A percentile compares a stretch with the other conserved stretches of the same genome.
Evolutionary conservation across 2,329 filamentous ascomycete species (phyloP).

Genomic region (Phaeosphaeriaceae sp.): DNA sequence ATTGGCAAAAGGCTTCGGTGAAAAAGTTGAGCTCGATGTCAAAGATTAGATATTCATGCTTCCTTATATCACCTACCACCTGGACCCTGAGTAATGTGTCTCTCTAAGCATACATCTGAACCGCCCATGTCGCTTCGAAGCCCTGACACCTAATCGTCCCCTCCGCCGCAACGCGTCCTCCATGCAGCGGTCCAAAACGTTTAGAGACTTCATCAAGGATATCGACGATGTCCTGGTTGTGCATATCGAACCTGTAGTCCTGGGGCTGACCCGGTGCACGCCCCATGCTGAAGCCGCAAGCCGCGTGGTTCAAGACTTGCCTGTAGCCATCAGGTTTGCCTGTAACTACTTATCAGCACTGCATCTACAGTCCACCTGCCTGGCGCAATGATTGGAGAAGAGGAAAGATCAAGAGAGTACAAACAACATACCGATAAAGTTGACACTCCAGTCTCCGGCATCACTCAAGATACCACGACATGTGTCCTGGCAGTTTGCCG

Average conservation of each 20-base stretch:
- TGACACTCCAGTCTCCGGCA: conserved; percentile 30
- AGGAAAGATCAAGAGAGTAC: no score
- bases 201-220: conserved; percentile 28
- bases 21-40: no score
- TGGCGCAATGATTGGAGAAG: no score
- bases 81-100: no score
- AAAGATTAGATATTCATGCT: no score
- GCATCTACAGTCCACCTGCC: background rate
- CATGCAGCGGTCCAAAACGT: conserved; percentile 25
- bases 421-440: conserved; percentile 13
- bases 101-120: conserved; percentile 6
- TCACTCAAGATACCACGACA: conserved; percentile 23
- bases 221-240: conserved; percentile 33
- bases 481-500: conserved; percentile 21
- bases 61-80: no score
- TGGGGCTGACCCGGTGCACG: conserved; percentile 17
- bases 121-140: conserved; percentile 21
- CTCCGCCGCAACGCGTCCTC: conserved; percentile 24
- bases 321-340: conserved; percentile 25
- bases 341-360: background rate
- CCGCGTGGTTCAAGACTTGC: conserved; percentile 15
- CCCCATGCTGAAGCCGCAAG: conserved; percentile 26
- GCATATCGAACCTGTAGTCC: conserved; percentile 25
- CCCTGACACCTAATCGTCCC: conserved; percentile 27
- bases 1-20: no score